Base-by-base conservation (phyloP, 441 rosid species). In the Syzygium syzygioides region DNA sequence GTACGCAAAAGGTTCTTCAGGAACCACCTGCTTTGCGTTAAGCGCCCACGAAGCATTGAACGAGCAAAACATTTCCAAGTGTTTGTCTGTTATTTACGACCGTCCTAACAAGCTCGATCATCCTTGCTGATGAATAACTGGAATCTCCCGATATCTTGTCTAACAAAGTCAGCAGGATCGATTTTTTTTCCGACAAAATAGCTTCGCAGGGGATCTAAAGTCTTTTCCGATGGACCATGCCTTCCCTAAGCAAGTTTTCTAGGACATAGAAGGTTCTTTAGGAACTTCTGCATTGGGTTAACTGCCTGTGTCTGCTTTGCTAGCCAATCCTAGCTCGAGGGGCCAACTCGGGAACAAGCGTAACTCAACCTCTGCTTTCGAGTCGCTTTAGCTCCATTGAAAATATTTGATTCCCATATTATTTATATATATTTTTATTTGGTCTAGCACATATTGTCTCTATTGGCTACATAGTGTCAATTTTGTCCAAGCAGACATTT, bases 241-340 rank as follows among this genome's bases (percentile, higher is more conserved):
- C 26, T 59, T 4, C 4, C 10, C 14, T 5, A 1, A 37, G 1
- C 7, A 71, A 34, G 64, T 28, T 71, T 34, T 6, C 4, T 20
- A 19, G 48, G 28, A 32, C 25, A 2, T 32, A 2, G 4, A 0
- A 5, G 28, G 20, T 71, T 71, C 28, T 71, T 37, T 0, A 11
- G 5, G 50, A 71, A 37, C 50, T 71, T 9, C 15, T 25, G 7
- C 50, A 10, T 71, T 8, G 45, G 20, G 28, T 20, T 2, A 34
- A 4, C 8, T 34, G 50, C 45, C 25, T 0, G 1, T 37, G 50
- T 6, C 6, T 20, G 5, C 80, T 34, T 68, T 0, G 50, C 28
- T 1, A 68, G 2, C 80, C 80, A 34, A 20, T 66, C 79, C 45
- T 66, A 30, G 12, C 41, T 64, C 32, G 23, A 30, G 34, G 13